Evolutionary conservation across 2,329 filamentous ascomycete species (phyloP).

Genomic region (Colletotrichum plurivorum): DNA sequence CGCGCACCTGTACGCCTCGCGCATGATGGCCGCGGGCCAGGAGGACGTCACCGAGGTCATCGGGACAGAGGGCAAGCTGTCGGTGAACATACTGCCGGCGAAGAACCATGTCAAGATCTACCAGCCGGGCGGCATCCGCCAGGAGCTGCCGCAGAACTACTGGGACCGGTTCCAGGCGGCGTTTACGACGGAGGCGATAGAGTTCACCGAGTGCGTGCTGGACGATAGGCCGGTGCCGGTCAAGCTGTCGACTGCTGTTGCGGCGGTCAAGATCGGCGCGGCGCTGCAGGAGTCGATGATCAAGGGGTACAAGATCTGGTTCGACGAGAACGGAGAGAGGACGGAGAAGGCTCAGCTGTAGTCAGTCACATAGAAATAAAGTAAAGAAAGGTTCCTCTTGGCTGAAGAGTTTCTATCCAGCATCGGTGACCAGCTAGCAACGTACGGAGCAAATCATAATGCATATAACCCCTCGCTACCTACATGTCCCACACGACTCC

Average conservation of each 20-base stretch:
- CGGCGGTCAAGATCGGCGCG: slow-evolving; percentile 72
- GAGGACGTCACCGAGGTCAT: slow-evolving; percentile 78
- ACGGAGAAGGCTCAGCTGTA: slow-evolving; percentile 28
- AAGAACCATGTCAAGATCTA: slow-evolving; percentile 69
- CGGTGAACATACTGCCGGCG: slow-evolving; percentile 71
- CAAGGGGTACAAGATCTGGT: slow-evolving; percentile 69
- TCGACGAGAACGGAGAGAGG: slow-evolving; percentile 60
- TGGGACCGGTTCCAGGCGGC: slow-evolving; percentile 74
- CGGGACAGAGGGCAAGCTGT: slow-evolving; percentile 75
- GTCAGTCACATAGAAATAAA: background rate
- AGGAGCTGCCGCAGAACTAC: slow-evolving; percentile 73
- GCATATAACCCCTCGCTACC: too few species aligned
- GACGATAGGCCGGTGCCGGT: slow-evolving; percentile 69
- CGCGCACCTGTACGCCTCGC: slow-evolving; percentile 73
- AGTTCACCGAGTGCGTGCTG: slow-evolving; percentile 72
- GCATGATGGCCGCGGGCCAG: slow-evolving; percentile 79
- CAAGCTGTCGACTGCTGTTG: slow-evolving; percentile 69
- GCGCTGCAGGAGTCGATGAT: slow-evolving; percentile 71
- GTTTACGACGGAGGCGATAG: slow-evolving; percentile 74
- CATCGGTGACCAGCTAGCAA: too few species aligned
- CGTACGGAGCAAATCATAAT: too few species aligned
- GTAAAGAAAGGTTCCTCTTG: background rate
- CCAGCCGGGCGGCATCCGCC: slow-evolving; percentile 65
- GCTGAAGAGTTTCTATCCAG: too few species aligned
- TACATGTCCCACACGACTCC: too few species aligned